Conservation (phyloP, 148 eudicot genomes). For the Vaccinium vitisidaea region DNA sequence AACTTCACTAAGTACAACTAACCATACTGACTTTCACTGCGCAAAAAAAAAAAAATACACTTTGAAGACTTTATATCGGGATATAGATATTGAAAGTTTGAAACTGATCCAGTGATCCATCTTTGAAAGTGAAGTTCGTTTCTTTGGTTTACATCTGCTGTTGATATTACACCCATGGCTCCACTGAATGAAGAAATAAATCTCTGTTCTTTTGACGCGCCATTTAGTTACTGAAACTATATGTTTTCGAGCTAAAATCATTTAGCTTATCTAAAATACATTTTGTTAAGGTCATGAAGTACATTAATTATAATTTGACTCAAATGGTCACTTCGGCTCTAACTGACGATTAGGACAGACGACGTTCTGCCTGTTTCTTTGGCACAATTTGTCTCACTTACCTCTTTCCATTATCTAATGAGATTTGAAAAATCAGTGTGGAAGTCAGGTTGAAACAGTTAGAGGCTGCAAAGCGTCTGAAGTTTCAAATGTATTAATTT, state of each 20-base stretch:
- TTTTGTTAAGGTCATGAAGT: not conserved
- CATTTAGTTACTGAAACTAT: not conserved
- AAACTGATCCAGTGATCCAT: not conserved
- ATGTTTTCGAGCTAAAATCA: not conserved
- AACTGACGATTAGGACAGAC: not conserved
- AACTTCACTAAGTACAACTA: too few species aligned
- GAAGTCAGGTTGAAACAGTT: not conserved
- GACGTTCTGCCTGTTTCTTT: not conserved
- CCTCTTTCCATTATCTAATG: not conserved
- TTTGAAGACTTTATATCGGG: not conserved
- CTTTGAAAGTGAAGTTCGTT: not conserved
- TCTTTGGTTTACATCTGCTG: not conserved
- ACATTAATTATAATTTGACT: not conserved
- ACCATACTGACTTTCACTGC: too few species aligned
- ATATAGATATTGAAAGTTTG: not conserved
- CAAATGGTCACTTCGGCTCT: not conserved
- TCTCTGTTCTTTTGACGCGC: not conserved
- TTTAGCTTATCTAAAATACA: not conserved
- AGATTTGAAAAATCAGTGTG: not conserved
- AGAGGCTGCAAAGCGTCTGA: not conserved
- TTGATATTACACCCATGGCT: not conserved
- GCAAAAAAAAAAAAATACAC: too few species aligned
- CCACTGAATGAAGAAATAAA: slow-evolving; percentile 3
- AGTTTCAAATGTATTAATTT: not conserved
- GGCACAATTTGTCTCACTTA: not conserved